Evolutionary conservation across 176 grass and related monocot genomes (phyloP).

Genomic region (Musa beccarii): DNA sequence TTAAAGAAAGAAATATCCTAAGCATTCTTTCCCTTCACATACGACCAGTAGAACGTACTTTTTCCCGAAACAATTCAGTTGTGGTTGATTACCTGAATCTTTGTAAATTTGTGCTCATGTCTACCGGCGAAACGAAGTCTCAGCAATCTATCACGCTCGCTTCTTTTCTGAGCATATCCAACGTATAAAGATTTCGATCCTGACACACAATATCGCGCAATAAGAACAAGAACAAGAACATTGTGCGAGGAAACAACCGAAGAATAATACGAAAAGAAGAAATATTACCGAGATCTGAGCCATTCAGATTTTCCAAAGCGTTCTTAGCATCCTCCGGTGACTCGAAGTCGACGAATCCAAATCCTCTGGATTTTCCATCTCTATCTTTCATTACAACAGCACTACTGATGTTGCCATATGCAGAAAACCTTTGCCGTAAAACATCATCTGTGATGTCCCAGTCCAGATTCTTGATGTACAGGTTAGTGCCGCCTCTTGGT

Average conservation of each 20-base stretch:
- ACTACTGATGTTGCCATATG: slow-evolving; percentile 24
- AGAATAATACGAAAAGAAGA: not conserved
- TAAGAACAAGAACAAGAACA: not conserved
- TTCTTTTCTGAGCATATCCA: slow-evolving; percentile 3
- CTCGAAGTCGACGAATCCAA: slow-evolving; percentile 27
- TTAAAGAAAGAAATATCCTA: not conserved
- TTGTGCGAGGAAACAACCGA: not conserved
- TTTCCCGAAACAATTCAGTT: not conserved
- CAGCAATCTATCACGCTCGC: not conserved
- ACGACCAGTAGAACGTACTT: not conserved
- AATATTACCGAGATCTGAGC: slow-evolving; percentile 18
- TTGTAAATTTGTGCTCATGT: not conserved
- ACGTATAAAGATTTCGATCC: slow-evolving; percentile 6
- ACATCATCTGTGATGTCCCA: slow-evolving; percentile 8
- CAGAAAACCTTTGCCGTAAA: slow-evolving; percentile 20
- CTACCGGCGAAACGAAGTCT: not conserved
- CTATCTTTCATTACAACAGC: slow-evolving; percentile 23
- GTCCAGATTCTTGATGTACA: slow-evolving; percentile 30
- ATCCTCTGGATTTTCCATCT: slow-evolving; percentile 26
- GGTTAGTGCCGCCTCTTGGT: not conserved
- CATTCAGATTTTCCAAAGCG: slow-evolving; percentile 22
- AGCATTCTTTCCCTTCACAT: not conserved
- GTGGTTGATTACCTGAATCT: not conserved
- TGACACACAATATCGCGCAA: not conserved
- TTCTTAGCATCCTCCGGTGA: slow-evolving; percentile 15